Evolutionary conservation across 2,329 filamentous ascomycete species (phyloP).

Genomic region (Onygenales sp.): DNA sequence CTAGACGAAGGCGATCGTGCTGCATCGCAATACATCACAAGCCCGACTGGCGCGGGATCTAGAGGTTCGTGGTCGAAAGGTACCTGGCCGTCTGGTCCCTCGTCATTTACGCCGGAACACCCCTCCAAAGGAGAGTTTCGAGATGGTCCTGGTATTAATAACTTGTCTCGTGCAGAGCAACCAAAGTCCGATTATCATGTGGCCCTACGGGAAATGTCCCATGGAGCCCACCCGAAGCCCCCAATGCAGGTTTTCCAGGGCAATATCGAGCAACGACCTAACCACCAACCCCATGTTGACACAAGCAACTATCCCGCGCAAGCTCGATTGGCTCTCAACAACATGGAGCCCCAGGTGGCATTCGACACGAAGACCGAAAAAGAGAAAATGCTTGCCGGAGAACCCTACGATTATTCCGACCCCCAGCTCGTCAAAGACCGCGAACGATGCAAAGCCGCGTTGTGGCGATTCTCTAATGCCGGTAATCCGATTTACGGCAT

Average conservation of each 20-base stretch:
- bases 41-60: slow-evolving; percentile 26
- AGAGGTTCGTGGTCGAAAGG: slow-evolving; percentile 33
- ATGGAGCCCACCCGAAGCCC: slow-evolving; percentile 25
- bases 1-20: slow-evolving; percentile 36
- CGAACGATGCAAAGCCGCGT: slow-evolving; percentile 70
- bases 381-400: slow-evolving; percentile 77
- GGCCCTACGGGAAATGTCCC: slow-evolving; percentile 31
- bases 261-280: slow-evolving; percentile 28
- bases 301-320: slow-evolving; percentile 33
- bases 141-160: slow-evolving; percentile 30
- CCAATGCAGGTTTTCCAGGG: slow-evolving; percentile 28
- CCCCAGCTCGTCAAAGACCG: slow-evolving; percentile 71
- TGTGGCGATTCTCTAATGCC: slow-evolving; percentile 80
- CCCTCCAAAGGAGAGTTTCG: slow-evolving; percentile 30
- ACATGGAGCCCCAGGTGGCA: slow-evolving; percentile 32
- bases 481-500: slow-evolving; percentile 65
- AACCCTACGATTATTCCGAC: slow-evolving; percentile 65
- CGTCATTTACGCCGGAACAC: slow-evolving; percentile 29
- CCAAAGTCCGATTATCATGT: slow-evolving; percentile 31
- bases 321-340: slow-evolving; percentile 32
- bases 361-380: slow-evolving; percentile 56
- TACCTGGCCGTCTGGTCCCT: slow-evolving; percentile 28
- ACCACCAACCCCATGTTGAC: slow-evolving; percentile 25
- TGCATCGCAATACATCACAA: slow-evolving; percentile 30
- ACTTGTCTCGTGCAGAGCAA: slow-evolving; percentile 26